phyloP scores from a whole-genome alignment of 495 filamentous ascomycete genomes.

The Penicillium flavigenum region DNA sequence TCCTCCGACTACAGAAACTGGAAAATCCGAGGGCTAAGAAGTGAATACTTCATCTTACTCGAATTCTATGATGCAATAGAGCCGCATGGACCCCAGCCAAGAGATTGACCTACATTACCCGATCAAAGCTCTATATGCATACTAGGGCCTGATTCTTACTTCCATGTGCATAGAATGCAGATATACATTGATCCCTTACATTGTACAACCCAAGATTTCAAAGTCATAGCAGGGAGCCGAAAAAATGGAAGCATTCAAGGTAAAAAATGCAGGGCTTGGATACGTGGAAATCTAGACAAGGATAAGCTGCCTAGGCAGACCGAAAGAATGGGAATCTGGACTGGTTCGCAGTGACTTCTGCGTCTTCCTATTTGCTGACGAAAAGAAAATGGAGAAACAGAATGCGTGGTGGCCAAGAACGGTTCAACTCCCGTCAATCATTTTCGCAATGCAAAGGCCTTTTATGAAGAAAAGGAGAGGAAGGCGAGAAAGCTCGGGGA shows the following conservation, averaged over 20 bases:
- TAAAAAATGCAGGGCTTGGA: constrained; percentile 12
- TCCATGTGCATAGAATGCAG: neutral
- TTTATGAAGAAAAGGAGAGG: constrained; percentile 19
- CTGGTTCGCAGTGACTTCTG: constrained; percentile 17
- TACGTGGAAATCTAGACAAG: constrained; percentile 25
- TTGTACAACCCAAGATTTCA: neutral
- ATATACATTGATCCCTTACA: neutral
- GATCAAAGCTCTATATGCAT: neutral
- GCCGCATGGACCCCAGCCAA: constrained; percentile 24
- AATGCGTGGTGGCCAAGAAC: constrained; percentile 23
- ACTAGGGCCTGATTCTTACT: neutral
- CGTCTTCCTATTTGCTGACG: constrained; percentile 30
- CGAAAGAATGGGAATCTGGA: constrained; percentile 10
- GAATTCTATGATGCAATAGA: constrained; percentile 17
- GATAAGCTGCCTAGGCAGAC: constrained; percentile 14
- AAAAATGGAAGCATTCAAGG: neutral
- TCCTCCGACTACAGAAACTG: neutral
- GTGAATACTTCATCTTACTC: neutral
- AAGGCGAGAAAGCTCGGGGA: constrained; percentile 5
- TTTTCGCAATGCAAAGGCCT: constrained; percentile 30
- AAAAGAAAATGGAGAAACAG: constrained; percentile 16
- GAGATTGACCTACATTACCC: constrained; percentile 24
- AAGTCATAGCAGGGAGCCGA: neutral
- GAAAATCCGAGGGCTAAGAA: neutral
- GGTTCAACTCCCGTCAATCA: constrained; percentile 24